Base-by-base conservation (phyloP, 192 early-diverging fungal species). In the Mortierella alpina region DNA sequence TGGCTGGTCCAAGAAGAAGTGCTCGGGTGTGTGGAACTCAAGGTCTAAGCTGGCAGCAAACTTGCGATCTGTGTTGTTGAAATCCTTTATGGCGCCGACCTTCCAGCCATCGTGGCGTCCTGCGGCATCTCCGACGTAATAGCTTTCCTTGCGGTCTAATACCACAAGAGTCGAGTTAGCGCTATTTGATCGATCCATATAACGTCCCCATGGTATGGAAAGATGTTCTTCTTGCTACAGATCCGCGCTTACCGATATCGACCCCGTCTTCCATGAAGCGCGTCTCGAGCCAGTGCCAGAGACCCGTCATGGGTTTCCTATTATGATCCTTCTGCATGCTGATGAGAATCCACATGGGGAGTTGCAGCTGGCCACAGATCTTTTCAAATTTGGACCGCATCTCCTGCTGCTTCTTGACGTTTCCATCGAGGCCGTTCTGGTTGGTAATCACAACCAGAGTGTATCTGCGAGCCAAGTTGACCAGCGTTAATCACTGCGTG, bases 81-180 rank as follows among this genome's bases (percentile, higher is more conserved):
- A 92, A 65, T 99, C 97, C 65, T 89, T 90, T 22, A 83, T 78
- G 1, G 68, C 78, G 6, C 87, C 88, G 0, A 53, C 66, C 66
- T 88, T 89, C 91, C 93, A 93, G n/a, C 84, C 86, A 4, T 64
- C 84, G 1, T 83, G 79, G 46, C 97, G 75, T 2, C 97, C 96
- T n/a, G 95, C 95, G 5, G 96, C 97, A 83, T 99, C 97, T 23
- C 97, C 97, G 6, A 96, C 93, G 85, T 90, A 99, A 55, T 95
- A 96, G 68, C 91, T 92, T 4, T 73, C 59, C 8, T 51, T 53
- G 47, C 58, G 66, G 67, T 96, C 94, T 72, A 90, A 13, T 47
- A 22, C 17, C 12, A 62, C 14, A n/a, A 63, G 22, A 46, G 52
- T 42, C 11, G 59, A 60, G 31, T 31, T 1, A 31, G 31, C 31